Evolutionary conservation across 352 stramenopile species (phyloP).

Genomic region (Pythium oligandrum): DNA sequence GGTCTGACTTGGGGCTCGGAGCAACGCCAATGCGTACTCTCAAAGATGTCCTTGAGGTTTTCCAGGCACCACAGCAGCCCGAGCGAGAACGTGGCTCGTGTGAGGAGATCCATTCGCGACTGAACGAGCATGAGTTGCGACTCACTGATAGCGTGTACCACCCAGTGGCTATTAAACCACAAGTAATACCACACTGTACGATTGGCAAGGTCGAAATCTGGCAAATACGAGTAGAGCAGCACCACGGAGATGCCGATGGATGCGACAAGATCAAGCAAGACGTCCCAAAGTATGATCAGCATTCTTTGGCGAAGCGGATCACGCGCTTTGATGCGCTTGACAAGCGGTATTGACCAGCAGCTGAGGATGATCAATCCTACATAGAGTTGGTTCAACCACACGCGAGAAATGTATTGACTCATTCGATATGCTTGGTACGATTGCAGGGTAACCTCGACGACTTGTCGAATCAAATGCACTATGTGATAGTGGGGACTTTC

Average conservation of each 20-base stretch:
- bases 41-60: slow-evolving; percentile 8
- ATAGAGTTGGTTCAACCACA: slow-evolving; percentile 10
- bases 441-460: slow-evolving; percentile 7
- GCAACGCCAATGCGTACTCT: background rate
- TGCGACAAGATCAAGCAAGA: slow-evolving; percentile 8
- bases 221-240: slow-evolving; percentile 1
- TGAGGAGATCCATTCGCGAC: slow-evolving; percentile 1
- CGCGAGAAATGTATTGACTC: slow-evolving; percentile 5
- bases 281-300: slow-evolving; percentile 2
- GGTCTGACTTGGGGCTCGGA: slow-evolving; percentile 3
- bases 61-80: slow-evolving; percentile 3
- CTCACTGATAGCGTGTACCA: slow-evolving; percentile 6
- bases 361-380: slow-evolving; percentile 8
- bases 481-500: too few species aligned
- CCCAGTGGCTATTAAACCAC: slow-evolving; percentile 8
- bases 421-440: slow-evolving; percentile 12
- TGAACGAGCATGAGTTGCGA: slow-evolving; percentile 8
- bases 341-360: slow-evolving; percentile 2
- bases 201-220: background rate
- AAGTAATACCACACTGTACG: background rate
- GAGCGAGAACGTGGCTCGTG: slow-evolving; percentile 1
- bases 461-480: background rate
- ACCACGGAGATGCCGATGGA: slow-evolving; percentile 1
- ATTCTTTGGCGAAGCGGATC: background rate
- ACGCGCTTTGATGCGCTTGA: background rate